Evolutionary conservation across 192 early-diverging fungal genomes (phyloP), one percentile per base, ranked within the genome.

Genomic region (Gaertneriomyces semiglobifer): DNA sequence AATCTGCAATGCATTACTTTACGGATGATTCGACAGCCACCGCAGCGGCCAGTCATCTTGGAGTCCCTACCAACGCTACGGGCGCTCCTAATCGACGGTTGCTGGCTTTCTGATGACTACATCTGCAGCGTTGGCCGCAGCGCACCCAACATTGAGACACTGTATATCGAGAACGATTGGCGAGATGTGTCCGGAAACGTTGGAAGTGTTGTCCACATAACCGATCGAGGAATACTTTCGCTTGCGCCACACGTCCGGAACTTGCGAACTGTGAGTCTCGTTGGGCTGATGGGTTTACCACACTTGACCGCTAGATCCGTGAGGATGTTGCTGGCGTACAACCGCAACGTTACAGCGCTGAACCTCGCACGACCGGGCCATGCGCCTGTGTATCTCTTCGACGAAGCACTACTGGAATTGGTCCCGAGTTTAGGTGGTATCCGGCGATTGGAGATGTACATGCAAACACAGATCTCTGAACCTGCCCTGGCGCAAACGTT

Each of bases 51-150:
- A 18, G 18, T 20, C 6, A 38, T 52, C 42, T 54, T 70, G 14
- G 54, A 53, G 33, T n/a, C 69, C 10, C 52, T 63, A 19, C 61
- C 50, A 5, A 63, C 44, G 38, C 41, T 70, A 19, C 45, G 62
- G 14, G 46, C 71, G 38, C 16, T 72, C 7, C 50, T 72, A 18
- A 41, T 72, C 16, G 71, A 72, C 44, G 66, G 71, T 5, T 72
- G 71, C 57, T 72, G 71, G 71, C 53, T 62, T 12, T 62, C 71
- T 5, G 71, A 72, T 52, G 66, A 51, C 54, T 33, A 70, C 6
- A 4, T 72, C 1, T 18, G 7, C 9, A 11, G 43, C 19, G 70
- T 72, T 25, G 66, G 54, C 6, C 44, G 58, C 14, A 20, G 20
- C 19, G 63, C 71, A n/a, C 71, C 65, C 1, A 69, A 69, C n/a